Conservation (phyloP, 345 rosid genomes). For the Syzygium jambos region DNA sequence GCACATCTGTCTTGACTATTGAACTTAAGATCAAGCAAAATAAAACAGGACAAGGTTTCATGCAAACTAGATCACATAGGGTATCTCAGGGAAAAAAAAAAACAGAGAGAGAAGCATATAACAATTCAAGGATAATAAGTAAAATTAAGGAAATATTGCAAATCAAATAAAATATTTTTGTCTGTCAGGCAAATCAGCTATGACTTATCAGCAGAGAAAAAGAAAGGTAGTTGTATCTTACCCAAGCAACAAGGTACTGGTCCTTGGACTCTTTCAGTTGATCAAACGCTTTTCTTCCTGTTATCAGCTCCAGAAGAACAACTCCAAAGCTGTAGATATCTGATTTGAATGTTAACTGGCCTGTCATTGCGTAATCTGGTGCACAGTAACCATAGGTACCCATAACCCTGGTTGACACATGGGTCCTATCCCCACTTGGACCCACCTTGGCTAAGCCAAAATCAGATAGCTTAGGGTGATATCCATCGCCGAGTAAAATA, state of each 20-base stretch:
- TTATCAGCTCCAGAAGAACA: constrained; percentile 35
- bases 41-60: background rate
- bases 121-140: background rate
- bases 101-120: background rate
- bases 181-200: background rate
- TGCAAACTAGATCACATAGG: background rate
- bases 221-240: constrained; percentile 2
- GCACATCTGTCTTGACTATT: background rate
- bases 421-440: constrained; percentile 38
- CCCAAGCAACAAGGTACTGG: constrained; percentile 38
- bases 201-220: background rate
- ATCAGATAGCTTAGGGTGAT: constrained; percentile 34
- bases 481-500: constrained; percentile 28
- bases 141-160: background rate
- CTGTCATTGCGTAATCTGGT: constrained; percentile 41
- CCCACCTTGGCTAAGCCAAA: constrained; percentile 42
- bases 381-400: constrained; percentile 51
- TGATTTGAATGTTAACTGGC: constrained; percentile 37
- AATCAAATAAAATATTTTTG: background rate
- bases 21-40: background rate
- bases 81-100: background rate
- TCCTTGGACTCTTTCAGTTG: constrained; percentile 20
- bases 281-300: constrained; percentile 40
- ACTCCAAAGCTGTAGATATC: constrained; percentile 43
- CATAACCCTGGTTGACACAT: constrained; percentile 47